Percentiles rank a stretch among this genome's conserved stretches.
phyloP scores from a whole-genome alignment of 768 basidiomycete species.

The Clitopilus passeckerianus region DNA sequence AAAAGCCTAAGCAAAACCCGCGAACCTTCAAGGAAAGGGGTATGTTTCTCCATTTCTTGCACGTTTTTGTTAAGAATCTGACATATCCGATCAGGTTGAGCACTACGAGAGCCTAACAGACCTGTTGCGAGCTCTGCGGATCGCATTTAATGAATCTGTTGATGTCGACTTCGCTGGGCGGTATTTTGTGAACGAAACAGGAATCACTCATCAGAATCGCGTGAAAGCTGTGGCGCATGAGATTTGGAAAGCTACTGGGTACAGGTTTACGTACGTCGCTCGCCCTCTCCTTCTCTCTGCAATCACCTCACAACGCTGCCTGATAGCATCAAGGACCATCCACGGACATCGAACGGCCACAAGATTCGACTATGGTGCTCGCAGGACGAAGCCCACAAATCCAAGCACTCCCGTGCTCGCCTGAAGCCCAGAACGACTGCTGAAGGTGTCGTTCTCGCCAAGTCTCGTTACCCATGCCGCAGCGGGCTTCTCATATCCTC shows the following conservation, averaged over 20 bases:
- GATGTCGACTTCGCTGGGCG: conserved; percentile 38
- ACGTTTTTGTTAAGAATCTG: not conserved
- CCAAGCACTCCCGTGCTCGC: conserved; percentile 28
- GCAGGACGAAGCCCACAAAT: conserved; percentile 40
- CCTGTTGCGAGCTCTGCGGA: conserved; percentile 20
- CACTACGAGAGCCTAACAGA: conserved; percentile 3
- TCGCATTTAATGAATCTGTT: conserved; percentile 24
- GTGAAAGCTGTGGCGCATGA: conserved; percentile 37
- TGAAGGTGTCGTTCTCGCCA: conserved; percentile 32
- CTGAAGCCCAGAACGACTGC: conserved; percentile 30
- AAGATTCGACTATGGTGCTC: conserved; percentile 50
- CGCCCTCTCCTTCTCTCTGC: conserved; percentile 2
- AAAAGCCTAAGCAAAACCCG: conserved; percentile 5
- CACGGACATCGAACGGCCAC: conserved; percentile 38
- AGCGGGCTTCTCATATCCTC: conserved; percentile 44
- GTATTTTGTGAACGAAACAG: conserved; percentile 25
- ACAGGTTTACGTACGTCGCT: conserved; percentile 40
- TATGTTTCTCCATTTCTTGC: conserved; percentile 4
- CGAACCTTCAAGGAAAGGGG: conserved; percentile 14
- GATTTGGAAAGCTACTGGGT: conserved; percentile 44
- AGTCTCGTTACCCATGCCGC: conserved; percentile 37
- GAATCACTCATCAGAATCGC: conserved; percentile 32
- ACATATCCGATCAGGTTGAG: not conserved
- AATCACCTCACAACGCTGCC: not conserved
- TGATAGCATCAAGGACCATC: conserved; percentile 44